These are phyloP conservation scores for Marasmius fiardii DNA, from an alignment of 1,284 basidiomycete genomes.

Conservation along the genomic window DNA sequence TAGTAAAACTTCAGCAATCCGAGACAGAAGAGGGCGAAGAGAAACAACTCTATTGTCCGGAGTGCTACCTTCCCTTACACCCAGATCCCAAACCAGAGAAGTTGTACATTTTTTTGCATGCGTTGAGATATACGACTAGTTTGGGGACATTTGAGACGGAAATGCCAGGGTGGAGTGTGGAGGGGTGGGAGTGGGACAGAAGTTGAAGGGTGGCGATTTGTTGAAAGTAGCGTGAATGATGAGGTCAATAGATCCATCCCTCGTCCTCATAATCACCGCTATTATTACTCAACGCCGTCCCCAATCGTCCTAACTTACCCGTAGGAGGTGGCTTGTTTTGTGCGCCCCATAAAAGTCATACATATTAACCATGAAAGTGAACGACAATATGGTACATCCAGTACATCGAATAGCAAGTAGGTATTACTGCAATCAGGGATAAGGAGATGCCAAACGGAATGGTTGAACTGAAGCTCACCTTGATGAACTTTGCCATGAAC, in stretches of 20 bases:
- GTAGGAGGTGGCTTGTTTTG: too few relatives aligned
- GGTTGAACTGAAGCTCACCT: slow-evolving; percentile 35
- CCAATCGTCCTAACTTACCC: too few relatives aligned
- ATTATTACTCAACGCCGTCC: too few relatives aligned
- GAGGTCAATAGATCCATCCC: too few relatives aligned
- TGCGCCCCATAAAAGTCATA: too few relatives aligned
- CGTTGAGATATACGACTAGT: slow-evolving; percentile 77
- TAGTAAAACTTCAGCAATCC: slow-evolving; percentile 7
- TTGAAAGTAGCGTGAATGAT: too few relatives aligned
- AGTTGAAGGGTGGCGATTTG: not conserved
- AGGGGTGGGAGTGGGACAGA: slow-evolving; percentile 63
- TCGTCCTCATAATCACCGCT: too few relatives aligned
- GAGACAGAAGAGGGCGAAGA: slow-evolving; percentile 25
- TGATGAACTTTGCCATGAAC: slow-evolving; percentile 79
- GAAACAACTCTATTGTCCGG: slow-evolving; percentile 65
- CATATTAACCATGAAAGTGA: too few relatives aligned
- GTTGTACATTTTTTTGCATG: slow-evolving; percentile 93
- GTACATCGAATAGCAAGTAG: not conserved
- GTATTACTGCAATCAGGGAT: not conserved
- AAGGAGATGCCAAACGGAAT: not conserved
- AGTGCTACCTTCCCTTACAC: slow-evolving; percentile 87
- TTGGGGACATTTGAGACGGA: slow-evolving; percentile 72
- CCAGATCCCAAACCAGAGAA: slow-evolving; percentile 89
- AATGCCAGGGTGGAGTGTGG: slow-evolving; percentile 70
- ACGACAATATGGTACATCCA: not conserved